Evolutionary conservation across 768 basidiomycete genomes (phyloP), one percentile per base, ranked within the genome.

Genomic region (Strobilomyces dryophilus): DNA sequence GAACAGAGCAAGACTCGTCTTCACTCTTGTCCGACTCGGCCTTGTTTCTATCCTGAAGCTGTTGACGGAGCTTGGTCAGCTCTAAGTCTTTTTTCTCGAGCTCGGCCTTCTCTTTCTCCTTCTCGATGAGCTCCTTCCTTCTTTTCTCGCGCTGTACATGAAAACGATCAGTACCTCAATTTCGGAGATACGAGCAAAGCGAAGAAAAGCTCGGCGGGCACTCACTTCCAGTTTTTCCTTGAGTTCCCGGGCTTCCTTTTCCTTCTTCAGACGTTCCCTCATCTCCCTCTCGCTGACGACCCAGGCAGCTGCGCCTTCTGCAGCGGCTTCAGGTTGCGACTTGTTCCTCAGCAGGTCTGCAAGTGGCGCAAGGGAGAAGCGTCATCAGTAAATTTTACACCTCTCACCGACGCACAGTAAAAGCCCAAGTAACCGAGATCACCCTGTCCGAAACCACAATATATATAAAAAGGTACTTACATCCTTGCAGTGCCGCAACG

Each of bases 401-500:
- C 47, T 36, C 46, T 40, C 60, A 58, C 47, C 61, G 53, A 66
- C 52, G 54, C 62, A 57, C 62, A 53, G 59, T 40, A 35, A 39
- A 50, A 49, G 51, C 57, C 57, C 62, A 58, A 62, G 48, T 47
- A 59, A 61, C 26, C 53, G 42, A 60, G 29, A 47, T 29, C 40
- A 47, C 18, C 42, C 26, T 18, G 48, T 39, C 29, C 35, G 47
- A 51, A 54, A 8, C 39, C 40, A 54, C 55, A 49, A 60, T 56
- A 53, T n/a, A n/a, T n/a, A n/a, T n/a, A 60, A 58, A 44, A 56
- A 49, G 21, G 62, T 34, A 84, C 88, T 80, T 68, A 89, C 88
- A 93, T 68, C 91, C 92, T 73, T 95, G 92, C 49, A 97, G 74
- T 52, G 90, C 87, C 18, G 93, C 92, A 50, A 94, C 88, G 63